Evolutionary conservation across 2,329 filamentous ascomycete genomes (phyloP).

Genomic region (Scedosporium apiospermum): DNA sequence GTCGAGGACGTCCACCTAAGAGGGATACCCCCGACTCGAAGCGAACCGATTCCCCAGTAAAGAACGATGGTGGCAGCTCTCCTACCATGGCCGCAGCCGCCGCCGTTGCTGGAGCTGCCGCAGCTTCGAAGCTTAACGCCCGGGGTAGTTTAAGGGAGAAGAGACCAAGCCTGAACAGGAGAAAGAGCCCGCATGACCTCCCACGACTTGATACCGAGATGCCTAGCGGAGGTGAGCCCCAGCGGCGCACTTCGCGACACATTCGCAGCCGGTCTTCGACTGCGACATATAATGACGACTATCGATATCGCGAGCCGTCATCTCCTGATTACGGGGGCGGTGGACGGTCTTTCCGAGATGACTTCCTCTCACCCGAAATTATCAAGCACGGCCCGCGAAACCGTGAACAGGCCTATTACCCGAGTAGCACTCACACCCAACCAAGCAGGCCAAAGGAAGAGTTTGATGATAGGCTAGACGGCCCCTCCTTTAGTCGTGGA

Average conservation of each 20-base stretch:
- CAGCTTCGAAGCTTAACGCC: background rate
- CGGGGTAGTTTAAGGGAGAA: background rate
- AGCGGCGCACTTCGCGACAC: background rate
- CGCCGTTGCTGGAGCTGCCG: background rate
- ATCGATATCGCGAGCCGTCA: background rate
- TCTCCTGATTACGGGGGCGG: background rate
- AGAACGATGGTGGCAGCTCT: constrained; percentile 12
- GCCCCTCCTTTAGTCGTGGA: constrained; percentile 12
- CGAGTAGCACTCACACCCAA: background rate
- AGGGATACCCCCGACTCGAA: background rate
- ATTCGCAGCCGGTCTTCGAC: constrained; percentile 3
- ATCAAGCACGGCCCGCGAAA: constrained; percentile 29
- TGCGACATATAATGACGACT: background rate
- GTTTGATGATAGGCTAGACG: background rate
- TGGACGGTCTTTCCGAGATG: constrained; percentile 13
- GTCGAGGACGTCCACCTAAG: background rate
- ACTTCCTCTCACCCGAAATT: constrained; percentile 34
- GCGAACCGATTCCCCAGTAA: background rate
- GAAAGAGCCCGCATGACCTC: constrained; percentile 22
- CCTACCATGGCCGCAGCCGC: background rate
- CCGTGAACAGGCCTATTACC: constrained; percentile 32
- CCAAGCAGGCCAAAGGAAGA: background rate
- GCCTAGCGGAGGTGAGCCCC: background rate
- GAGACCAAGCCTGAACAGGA: constrained; percentile 16
- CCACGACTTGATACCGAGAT: constrained; percentile 4